A percentile compares a stretch with the other conserved stretches of the same genome.
These are phyloP conservation scores for Pestalotiopsis sp. DNA, from an alignment of 2,329 filamentous ascomycete genomes.

Conservation along the genomic window DNA sequence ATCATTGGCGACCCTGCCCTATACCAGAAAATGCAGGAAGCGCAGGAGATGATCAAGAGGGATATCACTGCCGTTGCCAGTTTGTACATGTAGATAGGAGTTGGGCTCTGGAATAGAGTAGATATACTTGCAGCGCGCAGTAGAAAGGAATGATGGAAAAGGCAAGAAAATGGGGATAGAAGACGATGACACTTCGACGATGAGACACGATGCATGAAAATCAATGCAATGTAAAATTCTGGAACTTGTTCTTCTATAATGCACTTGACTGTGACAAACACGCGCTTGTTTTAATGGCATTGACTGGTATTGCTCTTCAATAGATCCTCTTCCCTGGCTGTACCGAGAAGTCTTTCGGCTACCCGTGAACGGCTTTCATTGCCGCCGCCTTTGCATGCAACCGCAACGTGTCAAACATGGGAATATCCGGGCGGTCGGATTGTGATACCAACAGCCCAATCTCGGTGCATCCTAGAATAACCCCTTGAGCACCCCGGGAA, in stretches of 20 bases:
- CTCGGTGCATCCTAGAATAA: constrained; percentile 29
- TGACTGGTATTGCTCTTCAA: constrained; percentile 18
- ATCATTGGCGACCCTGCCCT: constrained; percentile 93
- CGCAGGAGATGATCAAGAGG: constrained; percentile 96
- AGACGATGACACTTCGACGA: not conserved
- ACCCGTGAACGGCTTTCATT: not conserved
- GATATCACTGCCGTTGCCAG: constrained; percentile 91
- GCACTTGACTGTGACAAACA: constrained; percentile 20
- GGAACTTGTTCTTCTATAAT: not conserved
- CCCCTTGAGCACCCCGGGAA: constrained; percentile 21
- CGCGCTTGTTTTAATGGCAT: constrained; percentile 21
- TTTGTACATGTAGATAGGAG: constrained; percentile 72
- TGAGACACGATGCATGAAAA: not conserved
- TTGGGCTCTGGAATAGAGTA: not conserved
- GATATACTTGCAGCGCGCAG: not conserved
- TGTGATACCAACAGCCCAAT: constrained; percentile 21
- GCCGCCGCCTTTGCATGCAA: not conserved
- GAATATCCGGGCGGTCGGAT: not conserved
- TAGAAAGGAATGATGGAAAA: not conserved
- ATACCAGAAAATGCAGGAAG: constrained; percentile 95
- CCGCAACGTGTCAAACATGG: not conserved
- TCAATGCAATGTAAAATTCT: not conserved
- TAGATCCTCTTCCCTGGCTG: not conserved
- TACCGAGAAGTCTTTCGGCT: not conserved
- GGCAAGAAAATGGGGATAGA: not conserved